Base-by-base conservation (phyloP, 2,329 filamentous ascomycete species). In the Neonectria punicea region DNA sequence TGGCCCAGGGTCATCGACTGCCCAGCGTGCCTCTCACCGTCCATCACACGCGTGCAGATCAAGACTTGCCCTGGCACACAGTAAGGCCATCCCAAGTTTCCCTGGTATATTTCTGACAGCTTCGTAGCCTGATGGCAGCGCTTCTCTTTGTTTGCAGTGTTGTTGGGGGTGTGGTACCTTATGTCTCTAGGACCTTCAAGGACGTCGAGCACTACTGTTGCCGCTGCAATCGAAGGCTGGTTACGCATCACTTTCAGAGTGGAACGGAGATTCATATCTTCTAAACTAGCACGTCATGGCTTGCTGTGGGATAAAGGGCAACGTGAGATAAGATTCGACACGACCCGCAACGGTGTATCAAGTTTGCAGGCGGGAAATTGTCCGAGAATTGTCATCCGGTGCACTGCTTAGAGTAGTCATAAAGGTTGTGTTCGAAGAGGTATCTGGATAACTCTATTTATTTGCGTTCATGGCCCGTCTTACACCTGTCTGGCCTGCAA, bases 131-230 rank as follows among this genome's bases (percentile, higher is more conserved):
- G 8, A 71, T 73, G 64, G 71, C 71, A n/a, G 67, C 41, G 0
- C 22, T 73, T 3, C 62, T 73, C 50, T 70, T 73, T 3, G 30
- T 58, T 1, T 73, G 70, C 11, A 72, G 65, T 1, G 22, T 73
- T 2, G 43, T 73, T 4, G 71, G 71, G 1, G 67, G 63, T 0
- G 65, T 65, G 6, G 46, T 72, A 1, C 67, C 69, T 0, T 73
- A 73, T 22, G 18, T 61, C 1, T 67, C 67, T 2, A 67, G 63
- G 13, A 58, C 67, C 5, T 73, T 71, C 60, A 73, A 73, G 53
- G 62, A 73, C n/a, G 46, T 57, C 5, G 71, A 73, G 41, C 71
- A 73, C 50, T 73, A 73, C 11, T 73, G 71, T 20, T 73, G 71
- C 22, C 65, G 71, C 28, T 73, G 71, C 43, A 69, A 72, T 4